A percentile compares a stretch with the other conserved stretches of the same genome.
These are phyloP conservation scores for Scedosporium boydii DNA, from an alignment of 2,329 filamentous ascomycete species.

Conservation along the genomic window DNA sequence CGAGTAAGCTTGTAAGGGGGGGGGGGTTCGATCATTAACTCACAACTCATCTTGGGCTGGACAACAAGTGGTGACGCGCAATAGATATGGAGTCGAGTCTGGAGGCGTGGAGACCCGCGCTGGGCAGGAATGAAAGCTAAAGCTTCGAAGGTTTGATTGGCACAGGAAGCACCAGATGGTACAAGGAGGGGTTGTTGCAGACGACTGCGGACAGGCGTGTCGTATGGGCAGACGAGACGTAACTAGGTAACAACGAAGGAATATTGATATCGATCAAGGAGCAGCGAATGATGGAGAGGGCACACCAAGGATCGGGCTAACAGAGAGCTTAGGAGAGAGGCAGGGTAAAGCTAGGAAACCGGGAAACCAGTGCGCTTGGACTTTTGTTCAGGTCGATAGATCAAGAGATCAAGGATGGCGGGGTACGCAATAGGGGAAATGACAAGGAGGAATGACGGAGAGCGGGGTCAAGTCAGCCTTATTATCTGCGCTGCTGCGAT, in stretches of 20 bases:
- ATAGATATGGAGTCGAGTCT: not conserved
- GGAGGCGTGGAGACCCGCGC: not conserved
- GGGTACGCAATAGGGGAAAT: not conserved
- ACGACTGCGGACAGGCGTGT: not conserved
- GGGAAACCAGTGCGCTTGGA: not conserved
- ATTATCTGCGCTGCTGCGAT: not conserved
- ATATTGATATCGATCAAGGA: not conserved
- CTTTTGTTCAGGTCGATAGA: not conserved
- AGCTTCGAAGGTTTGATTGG: not conserved
- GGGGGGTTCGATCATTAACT: conserved; percentile 18
- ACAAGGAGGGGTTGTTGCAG: not conserved
- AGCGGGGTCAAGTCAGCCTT: conserved; percentile 8
- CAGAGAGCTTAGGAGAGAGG: not conserved
- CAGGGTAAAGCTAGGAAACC: not conserved
- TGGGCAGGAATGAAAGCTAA: not conserved
- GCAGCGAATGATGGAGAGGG: too few species aligned
- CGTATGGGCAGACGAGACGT: not conserved
- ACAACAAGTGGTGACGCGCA: not conserved
- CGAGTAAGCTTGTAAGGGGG: not conserved
- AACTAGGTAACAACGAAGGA: not conserved
- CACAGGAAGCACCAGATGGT: not conserved
- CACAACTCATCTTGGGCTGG: conserved; percentile 27
- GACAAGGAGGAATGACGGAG: not conserved
- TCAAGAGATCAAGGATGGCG: not conserved
- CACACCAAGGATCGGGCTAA: too few species aligned